Conservation (phyloP, 163 green algal species). For the Chloromonas sp. region DNA sequence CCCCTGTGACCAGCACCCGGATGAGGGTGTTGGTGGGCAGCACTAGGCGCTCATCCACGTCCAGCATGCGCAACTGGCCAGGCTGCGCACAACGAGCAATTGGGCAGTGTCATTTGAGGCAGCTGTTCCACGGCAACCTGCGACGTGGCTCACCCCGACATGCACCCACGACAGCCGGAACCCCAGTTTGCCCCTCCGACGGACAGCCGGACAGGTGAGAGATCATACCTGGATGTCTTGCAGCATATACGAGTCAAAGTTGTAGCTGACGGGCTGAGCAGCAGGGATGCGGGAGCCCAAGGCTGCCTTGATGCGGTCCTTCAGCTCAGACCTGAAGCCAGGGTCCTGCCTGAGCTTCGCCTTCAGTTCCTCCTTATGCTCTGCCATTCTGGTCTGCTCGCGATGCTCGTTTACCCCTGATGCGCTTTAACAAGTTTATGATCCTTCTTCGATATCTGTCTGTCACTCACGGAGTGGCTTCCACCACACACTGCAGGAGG, state of each 20-base stretch:
- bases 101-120: neutral
- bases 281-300: constrained; percentile 25
- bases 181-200: neutral
- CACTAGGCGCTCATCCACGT: constrained; percentile 55
- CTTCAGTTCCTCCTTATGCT: constrained; percentile 43
- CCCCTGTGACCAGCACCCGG: constrained; percentile 48
- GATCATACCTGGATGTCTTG: constrained; percentile 8
- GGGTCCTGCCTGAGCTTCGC: constrained; percentile 36
- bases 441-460: too few species aligned
- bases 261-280: constrained; percentile 36
- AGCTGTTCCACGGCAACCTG: too few species aligned
- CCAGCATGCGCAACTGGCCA: constrained; percentile 52
- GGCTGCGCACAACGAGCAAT: constrained; percentile 25
- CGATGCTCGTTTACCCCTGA: too few species aligned
- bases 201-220: too few species aligned
- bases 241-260: constrained; percentile 53
- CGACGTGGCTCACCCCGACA: too few species aligned
- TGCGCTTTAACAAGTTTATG: too few species aligned
- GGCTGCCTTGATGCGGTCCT: constrained; percentile 39
- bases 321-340: constrained; percentile 33
- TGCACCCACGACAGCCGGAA: neutral
- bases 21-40: constrained; percentile 59
- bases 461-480: too few species aligned
- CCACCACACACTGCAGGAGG: too few species aligned
- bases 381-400: neutral